These are phyloP conservation scores for Colletotrichum sp. DNA, from an alignment of 2,329 filamentous ascomycete genomes.

Conservation along the genomic window DNA sequence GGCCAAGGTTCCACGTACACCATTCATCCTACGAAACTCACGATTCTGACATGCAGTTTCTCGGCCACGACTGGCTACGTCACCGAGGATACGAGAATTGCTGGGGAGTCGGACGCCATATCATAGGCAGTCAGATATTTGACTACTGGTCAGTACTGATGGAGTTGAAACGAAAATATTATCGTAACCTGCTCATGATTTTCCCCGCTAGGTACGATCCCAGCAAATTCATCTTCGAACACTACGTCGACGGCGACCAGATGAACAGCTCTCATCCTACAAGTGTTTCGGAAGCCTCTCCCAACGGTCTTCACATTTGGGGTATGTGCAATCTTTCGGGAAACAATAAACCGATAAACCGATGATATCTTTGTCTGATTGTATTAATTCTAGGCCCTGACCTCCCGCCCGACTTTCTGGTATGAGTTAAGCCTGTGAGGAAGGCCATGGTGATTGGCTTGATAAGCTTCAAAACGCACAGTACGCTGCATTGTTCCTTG, in stretches of 20 bases:
- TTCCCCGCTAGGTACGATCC: slow-evolving; percentile 60
- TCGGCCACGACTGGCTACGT: slow-evolving; percentile 73
- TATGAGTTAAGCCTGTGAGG: background rate
- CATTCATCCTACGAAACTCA: slow-evolving; percentile 76
- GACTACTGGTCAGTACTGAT: slow-evolving; percentile 31
- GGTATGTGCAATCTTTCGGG: slow-evolving; percentile 30
- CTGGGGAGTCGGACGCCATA: slow-evolving; percentile 75
- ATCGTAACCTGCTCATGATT: background rate
- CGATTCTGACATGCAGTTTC: slow-evolving; percentile 72
- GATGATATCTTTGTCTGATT: background rate
- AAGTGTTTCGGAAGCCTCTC: slow-evolving; percentile 42
- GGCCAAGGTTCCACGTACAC: slow-evolving; percentile 61
- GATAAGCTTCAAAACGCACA: background rate
- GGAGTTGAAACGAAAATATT: background rate
- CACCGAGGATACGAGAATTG: slow-evolving; percentile 67
- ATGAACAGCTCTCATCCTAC: slow-evolving; percentile 59
- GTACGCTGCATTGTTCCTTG: background rate
- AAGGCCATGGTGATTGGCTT: background rate
- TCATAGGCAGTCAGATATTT: slow-evolving; percentile 75
- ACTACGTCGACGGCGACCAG: slow-evolving; percentile 74
- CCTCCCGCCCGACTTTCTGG: background rate
- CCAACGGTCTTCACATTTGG: slow-evolving; percentile 52
- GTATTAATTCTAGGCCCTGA: background rate
- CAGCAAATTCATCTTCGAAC: slow-evolving; percentile 67
- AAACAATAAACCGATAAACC: background rate